Evolutionary conservation across 179 eudicot species (phyloP).

Genomic region (Amaranthus tricolor): DNA sequence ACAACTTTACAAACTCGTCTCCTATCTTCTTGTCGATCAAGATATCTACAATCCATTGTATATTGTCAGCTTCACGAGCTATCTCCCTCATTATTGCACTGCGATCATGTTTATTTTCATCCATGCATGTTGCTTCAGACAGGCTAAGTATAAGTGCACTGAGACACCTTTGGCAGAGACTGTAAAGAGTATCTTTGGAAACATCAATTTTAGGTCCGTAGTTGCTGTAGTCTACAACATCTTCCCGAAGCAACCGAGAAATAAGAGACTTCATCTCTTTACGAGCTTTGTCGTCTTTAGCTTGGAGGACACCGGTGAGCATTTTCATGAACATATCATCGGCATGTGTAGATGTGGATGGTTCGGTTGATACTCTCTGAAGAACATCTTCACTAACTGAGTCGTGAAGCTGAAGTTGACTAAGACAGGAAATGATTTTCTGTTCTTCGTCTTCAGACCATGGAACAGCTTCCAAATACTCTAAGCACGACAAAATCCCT

Average conservation of each 20-base stretch:
- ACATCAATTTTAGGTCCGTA: constrained; percentile 47
- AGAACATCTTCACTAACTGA: constrained; percentile 47
- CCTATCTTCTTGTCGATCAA: constrained; percentile 66
- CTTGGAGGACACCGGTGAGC: constrained; percentile 68
- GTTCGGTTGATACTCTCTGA: constrained; percentile 66
- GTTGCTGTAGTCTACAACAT: constrained; percentile 27
- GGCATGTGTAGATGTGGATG: constrained; percentile 54
- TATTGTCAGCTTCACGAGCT: constrained; percentile 88
- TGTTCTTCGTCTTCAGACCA: constrained; percentile 94
- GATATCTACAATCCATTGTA: constrained; percentile 87
- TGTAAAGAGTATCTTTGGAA: constrained; percentile 65
- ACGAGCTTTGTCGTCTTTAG: constrained; percentile 88
- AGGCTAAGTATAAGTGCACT: constrained; percentile 78
- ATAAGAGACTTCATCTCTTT: constrained; percentile 77
- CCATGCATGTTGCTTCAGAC: constrained; percentile 69
- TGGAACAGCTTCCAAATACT: constrained; percentile 80
- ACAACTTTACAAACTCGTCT: constrained; percentile 79
- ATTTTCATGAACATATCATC: constrained; percentile 63
- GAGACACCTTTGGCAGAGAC: constrained; percentile 76
- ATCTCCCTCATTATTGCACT: constrained; percentile 75
- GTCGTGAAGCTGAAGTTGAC: constrained; percentile 61
- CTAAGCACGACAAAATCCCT: constrained; percentile 72
- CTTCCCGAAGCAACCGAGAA: constrained; percentile 68
- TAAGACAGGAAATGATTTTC: constrained; percentile 57
- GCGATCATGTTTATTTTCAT: constrained; percentile 61